These are phyloP conservation scores for Fusarium nygamai DNA, from an alignment of 2,329 filamentous ascomycete species.

Conservation along the genomic window DNA sequence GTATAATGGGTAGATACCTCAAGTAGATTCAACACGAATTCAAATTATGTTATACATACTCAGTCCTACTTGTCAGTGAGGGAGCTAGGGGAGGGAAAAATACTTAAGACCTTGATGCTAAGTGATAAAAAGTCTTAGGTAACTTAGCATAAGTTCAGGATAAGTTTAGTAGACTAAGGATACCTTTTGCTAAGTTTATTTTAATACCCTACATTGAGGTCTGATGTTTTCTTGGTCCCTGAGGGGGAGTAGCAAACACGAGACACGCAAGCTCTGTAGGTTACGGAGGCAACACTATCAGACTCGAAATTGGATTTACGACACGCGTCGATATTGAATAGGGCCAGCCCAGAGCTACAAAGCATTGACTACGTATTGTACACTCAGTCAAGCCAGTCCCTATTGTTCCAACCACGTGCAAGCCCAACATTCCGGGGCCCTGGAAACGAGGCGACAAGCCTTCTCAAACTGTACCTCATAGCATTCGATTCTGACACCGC, in stretches of 20 bases:
- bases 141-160: not conserved
- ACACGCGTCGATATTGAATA: not conserved
- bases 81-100: not conserved
- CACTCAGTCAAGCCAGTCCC: not conserved
- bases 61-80: not conserved
- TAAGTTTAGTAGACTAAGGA: not conserved
- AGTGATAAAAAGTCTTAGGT: not conserved
- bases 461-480: not conserved
- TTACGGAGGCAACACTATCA: not conserved
- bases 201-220: not conserved
- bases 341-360: not conserved
- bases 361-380: not conserved
- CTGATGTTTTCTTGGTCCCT: not conserved
- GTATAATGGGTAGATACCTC: slow-evolving; percentile 34
- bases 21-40: slow-evolving; percentile 14
- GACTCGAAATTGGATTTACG: not conserved
- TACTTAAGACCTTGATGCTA: not conserved
- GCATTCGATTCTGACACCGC: slow-evolving; percentile 21
- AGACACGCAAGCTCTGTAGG: not conserved
- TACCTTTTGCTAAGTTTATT: not conserved
- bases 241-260: not conserved
- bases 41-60: not conserved
- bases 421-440: not conserved
- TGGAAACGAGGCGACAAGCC: not conserved
- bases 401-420: slow-evolving; percentile 24